Evolutionary conservation across 202 grass and related monocot species (phyloP).

Genomic region (Cymbopogon flexuosus): DNA sequence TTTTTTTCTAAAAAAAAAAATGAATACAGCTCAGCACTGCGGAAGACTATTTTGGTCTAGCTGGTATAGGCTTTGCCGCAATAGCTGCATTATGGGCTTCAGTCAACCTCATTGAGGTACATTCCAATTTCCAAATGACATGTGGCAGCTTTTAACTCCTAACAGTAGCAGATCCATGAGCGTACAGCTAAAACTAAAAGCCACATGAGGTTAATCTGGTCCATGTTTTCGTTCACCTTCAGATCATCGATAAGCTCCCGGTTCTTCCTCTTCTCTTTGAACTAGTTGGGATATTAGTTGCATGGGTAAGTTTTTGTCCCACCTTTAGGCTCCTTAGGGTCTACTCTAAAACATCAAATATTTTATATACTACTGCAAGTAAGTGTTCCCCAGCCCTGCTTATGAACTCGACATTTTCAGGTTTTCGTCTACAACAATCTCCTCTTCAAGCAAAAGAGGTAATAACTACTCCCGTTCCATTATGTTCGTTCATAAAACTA

Average conservation of each 20-base stretch:
- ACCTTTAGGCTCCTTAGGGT: not conserved
- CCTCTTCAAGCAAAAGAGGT: slow-evolving; percentile 88
- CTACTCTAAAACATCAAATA: not conserved
- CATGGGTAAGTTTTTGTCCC: slow-evolving; percentile 55
- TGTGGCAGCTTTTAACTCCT: not conserved
- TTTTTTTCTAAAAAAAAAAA: too few species aligned
- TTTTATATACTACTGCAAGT: not conserved
- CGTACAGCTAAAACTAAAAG: not conserved
- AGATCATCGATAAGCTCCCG: slow-evolving; percentile 86
- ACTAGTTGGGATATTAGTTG: slow-evolving; percentile 72
- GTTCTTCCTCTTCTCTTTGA: slow-evolving; percentile 58
- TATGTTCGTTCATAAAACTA: not conserved
- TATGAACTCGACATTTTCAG: slow-evolving; percentile 45
- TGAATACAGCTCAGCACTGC: too few species aligned
- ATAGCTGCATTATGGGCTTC: slow-evolving; percentile 75
- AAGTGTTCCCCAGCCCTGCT: not conserved
- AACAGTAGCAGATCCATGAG: not conserved
- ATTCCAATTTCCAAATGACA: not conserved
- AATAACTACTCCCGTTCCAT: not conserved
- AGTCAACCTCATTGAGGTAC: slow-evolving; percentile 58
- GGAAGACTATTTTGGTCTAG: slow-evolving; percentile 76
- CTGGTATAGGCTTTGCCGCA: slow-evolving; percentile 66
- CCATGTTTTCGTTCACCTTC: slow-evolving; percentile 16
- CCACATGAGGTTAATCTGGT: slow-evolving; percentile 20
- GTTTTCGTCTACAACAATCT: slow-evolving; percentile 88